Percentiles rank a stretch among this genome's conserved stretches.
These are phyloP conservation scores for Corrigiola litoralis DNA, from an alignment of 179 eudicot species.

Conservation along the genomic window DNA sequence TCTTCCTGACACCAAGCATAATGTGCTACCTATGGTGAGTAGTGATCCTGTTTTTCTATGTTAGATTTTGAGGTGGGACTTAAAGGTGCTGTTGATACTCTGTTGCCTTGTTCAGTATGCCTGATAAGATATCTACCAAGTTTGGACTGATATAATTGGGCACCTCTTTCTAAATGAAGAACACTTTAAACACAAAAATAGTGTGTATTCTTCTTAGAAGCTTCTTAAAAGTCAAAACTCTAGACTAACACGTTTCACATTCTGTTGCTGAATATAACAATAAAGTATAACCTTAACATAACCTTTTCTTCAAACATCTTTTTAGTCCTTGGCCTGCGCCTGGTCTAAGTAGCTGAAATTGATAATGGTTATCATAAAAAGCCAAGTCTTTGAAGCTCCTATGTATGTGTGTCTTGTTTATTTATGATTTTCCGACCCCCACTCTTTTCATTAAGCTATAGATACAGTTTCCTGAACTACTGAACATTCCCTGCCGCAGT, in stretches of 20 bases:
- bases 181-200: not conserved
- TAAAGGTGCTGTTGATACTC: conserved; percentile 2
- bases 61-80: not conserved
- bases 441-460: no score
- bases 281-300: no score
- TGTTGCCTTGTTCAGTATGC: not conserved
- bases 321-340: no score
- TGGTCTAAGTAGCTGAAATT: no score
- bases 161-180: no score
- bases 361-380: no score
- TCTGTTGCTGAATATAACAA: not conserved
- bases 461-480: not conserved
- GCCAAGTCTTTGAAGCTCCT: no score
- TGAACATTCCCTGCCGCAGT: not conserved
- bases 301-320: no score
- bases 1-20: conserved; percentile 50
- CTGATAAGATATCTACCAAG: no score
- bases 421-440: no score
- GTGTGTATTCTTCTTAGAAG: not conserved
- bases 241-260: not conserved
- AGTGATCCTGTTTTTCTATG: conserved; percentile 5
- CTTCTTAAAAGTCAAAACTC: not conserved
- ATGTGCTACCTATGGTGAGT: conserved; percentile 58
- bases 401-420: no score
- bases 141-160: no score